Percentiles rank a stretch among this genome's conserved stretches.
phyloP scores from a whole-genome alignment of 352 stramenopile species.

The Pythium pyrilobum region DNA sequence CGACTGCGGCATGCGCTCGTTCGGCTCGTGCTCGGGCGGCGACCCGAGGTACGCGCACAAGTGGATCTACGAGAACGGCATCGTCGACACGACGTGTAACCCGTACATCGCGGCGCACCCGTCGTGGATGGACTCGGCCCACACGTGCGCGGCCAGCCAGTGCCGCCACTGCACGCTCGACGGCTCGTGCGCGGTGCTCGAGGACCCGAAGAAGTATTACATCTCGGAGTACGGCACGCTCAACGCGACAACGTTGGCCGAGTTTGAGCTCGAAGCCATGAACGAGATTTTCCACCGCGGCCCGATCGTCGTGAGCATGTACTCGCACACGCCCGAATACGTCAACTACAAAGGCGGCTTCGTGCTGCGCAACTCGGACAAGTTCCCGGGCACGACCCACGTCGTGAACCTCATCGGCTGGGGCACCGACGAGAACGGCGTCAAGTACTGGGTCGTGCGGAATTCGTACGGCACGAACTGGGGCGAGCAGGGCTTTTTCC shows the following conservation, averaged over 20 bases:
- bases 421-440: conserved; percentile 74
- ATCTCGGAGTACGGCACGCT: conserved; percentile 74
- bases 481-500: conserved; percentile 71
- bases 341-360: conserved; percentile 89
- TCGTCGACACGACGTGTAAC: conserved; percentile 77
- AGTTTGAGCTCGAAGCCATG: conserved; percentile 84
- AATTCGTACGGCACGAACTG: conserved; percentile 88
- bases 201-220: conserved; percentile 57
- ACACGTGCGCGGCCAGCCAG: conserved; percentile 53
- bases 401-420: conserved; percentile 96
- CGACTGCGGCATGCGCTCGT: conserved; percentile 77
- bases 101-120: conserved; percentile 78
- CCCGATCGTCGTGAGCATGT: conserved; percentile 93
- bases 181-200: conserved; percentile 50
- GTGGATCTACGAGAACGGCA: conserved; percentile 81
- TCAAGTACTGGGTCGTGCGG: conserved; percentile 96
- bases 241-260: conserved; percentile 53
- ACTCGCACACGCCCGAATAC: conserved; percentile 66
- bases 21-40: conserved; percentile 73
- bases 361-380: conserved; percentile 84
- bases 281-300: conserved; percentile 96
- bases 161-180: conserved; percentile 61
- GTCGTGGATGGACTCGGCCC: conserved; percentile 55
- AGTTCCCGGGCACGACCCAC: conserved; percentile 77
- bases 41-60: conserved; percentile 77